Base-by-base conservation (phyloP, 2,329 filamentous ascomycete species). In the Bipolaris victoriae region DNA sequence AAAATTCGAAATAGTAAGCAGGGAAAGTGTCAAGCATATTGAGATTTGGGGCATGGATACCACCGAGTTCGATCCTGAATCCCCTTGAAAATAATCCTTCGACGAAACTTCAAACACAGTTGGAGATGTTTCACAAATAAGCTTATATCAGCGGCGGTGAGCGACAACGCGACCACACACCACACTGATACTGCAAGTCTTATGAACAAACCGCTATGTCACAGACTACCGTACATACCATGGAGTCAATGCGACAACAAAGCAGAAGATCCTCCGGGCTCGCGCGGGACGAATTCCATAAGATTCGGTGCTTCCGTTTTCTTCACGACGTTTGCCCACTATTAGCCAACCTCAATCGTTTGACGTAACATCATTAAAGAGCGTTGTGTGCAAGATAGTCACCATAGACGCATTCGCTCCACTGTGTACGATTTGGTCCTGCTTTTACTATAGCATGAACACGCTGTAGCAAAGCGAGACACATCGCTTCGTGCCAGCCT, bases 21-120 rank as follows among this genome's bases (percentile, higher is more conserved):
- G 62, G 54, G 74, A 76, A 5, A 76, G 73, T 39, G 77, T 80
- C 1, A 68, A 73, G 45, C 64, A 78, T 57, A 67, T 79, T 24
- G 79, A 80, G 52, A 80, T 82, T 43, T 82, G 78, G 78, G 72
- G 75, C 1, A 60, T 80, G 71, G 80, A 82, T 60, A 66, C 64
- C 9, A 62, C 49, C 3, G 70, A 75, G 44, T 75, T 76, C 49
- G 70, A 74, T 36, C 60, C 70, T 1, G 55, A 52, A 7, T 74
- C 69, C 49, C 61, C 67, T 37, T 73, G 58, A 70, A 24, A 26
- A 11, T 1, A n/a, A 18, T n/a, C 6, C 3, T 35, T 15, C 11
- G 13, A 6, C 2, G 9, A 22, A 36, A 33, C 33, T 18, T 11
- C 3, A 33, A 7, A 26, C 22, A 1, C 5, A 16, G 18, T 13